These are phyloP conservation scores for Dovyalis caffra DNA, from an alignment of 345 rosid species.

Conservation along the genomic window DNA sequence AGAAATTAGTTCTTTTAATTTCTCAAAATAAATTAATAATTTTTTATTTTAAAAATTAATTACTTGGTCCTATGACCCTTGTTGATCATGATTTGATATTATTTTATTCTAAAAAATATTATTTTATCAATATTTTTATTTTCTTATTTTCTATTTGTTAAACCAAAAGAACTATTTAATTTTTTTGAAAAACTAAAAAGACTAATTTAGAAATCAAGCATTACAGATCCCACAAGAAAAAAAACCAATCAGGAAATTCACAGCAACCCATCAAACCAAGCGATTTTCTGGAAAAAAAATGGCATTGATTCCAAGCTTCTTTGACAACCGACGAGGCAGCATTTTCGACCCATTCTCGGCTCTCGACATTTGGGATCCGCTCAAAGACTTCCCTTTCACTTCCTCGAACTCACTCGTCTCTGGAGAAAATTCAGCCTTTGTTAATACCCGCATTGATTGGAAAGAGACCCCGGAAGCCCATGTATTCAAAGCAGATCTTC, in stretches of 20 bases:
- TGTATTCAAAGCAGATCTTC: constrained; percentile 18
- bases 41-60: too few relatives aligned
- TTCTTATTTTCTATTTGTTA: too few relatives aligned
- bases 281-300: neutral
- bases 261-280: neutral
- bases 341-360: constrained; percentile 18
- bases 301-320: constrained; percentile 12
- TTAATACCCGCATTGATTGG: constrained; percentile 11
- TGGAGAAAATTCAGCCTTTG: neutral
- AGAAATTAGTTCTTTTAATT: too few relatives aligned
- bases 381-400: constrained; percentile 3
- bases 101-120: too few relatives aligned
- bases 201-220: too few relatives aligned
- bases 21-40: too few relatives aligned
- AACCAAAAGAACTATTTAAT: too few relatives aligned
- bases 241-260: neutral
- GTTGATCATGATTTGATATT: too few relatives aligned
- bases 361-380: neutral
- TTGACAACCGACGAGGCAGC: neutral
- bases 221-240: too few relatives aligned
- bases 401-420: neutral
- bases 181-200: too few relatives aligned
- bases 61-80: too few relatives aligned
- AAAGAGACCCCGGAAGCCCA: constrained; percentile 19
- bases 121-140: too few relatives aligned